These are phyloP conservation scores for Boletus mariae DNA, from an alignment of 1,284 basidiomycete species.

Conservation along the genomic window DNA sequence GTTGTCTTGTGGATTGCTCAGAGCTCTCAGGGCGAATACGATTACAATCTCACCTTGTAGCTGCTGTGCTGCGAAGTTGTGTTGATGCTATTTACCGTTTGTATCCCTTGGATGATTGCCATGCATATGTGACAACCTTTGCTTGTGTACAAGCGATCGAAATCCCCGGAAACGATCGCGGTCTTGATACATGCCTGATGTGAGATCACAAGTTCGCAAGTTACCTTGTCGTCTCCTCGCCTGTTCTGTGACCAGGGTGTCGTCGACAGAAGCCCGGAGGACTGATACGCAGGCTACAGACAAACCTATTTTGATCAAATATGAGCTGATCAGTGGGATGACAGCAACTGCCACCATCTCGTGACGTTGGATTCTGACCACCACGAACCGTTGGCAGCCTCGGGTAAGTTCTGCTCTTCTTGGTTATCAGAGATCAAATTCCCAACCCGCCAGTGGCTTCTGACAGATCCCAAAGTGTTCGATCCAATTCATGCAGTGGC, in stretches of 20 bases:
- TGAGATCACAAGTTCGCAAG: no score
- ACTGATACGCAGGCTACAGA: no score
- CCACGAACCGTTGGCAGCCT: not conserved
- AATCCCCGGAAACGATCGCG: not conserved
- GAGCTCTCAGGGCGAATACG: conserved; percentile 77
- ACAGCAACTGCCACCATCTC: no score
- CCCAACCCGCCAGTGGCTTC: not conserved
- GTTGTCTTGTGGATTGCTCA: conserved; percentile 87
- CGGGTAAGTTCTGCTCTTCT: not conserved
- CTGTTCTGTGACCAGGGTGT: no score
- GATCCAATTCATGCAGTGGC: not conserved
- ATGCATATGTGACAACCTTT: not conserved
- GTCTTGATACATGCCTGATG: not conserved
- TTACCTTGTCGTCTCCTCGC: no score
- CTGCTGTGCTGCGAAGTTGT: not conserved
- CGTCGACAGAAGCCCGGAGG: no score
- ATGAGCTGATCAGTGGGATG: no score
- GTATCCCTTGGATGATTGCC: conserved; percentile 7
- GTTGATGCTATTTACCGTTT: conserved; percentile 8
- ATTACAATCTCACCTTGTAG: conserved; percentile 80
- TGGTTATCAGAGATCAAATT: not conserved
- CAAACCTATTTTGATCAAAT: no score
- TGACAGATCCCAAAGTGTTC: not conserved
- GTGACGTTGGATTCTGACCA: no score
- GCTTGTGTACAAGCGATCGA: not conserved